Base-by-base conservation (phyloP, 768 basidiomycete genomes). In the Boletus coccyginus region DNA sequence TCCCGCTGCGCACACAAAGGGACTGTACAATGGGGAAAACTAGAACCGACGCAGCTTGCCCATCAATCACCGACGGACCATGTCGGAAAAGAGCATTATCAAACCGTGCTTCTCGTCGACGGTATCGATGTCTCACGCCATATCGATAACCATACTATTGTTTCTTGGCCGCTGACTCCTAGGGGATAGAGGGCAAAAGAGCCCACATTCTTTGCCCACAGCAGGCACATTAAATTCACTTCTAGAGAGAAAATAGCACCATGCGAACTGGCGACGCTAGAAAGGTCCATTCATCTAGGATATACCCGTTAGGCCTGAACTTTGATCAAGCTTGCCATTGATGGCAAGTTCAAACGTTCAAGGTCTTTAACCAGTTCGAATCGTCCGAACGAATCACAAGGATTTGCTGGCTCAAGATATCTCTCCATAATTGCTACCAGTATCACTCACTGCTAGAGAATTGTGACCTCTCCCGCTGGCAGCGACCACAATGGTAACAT, bases 91-190 rank as follows among this genome's bases (percentile, higher is more conserved):
- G 29, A 24, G 12, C 29, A 43, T 27, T 27, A 27, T 45, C 17
- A 38, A 45, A 17, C 32, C 7, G 40, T 46, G 35, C 39, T 29
- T 58, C 50, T 54, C 53, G 57, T 67, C 54, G 39, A 40, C 24
- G 21, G 21, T n/a, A 61, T 59, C 51, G 46, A 62, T 61, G 44
- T 66, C 70, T 42, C 66, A 60, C 70, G 58, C 49, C 70, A 68
- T 72, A 66, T 70, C 62, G 55, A 64, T 60, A 81, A 79, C 41
- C 76, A 79, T 8, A 14, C 45, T 78, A 84, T 75, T 83, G 85
- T 48, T 78, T 80, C 17, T 76, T 78, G 6, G 35, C 43, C 41
- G 45, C 50, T 45, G 24, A 47, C 42, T 35, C 39, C 43, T 13
- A 50, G 61, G 54, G 48, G 50, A 55, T 62, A 68, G 51, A 65